Percentiles rank a stretch among this genome's conserved stretches.
Evolutionary conservation across 2,329 filamentous ascomycete genomes (phyloP).

Genomic region (Ciborinia camelliae): DNA sequence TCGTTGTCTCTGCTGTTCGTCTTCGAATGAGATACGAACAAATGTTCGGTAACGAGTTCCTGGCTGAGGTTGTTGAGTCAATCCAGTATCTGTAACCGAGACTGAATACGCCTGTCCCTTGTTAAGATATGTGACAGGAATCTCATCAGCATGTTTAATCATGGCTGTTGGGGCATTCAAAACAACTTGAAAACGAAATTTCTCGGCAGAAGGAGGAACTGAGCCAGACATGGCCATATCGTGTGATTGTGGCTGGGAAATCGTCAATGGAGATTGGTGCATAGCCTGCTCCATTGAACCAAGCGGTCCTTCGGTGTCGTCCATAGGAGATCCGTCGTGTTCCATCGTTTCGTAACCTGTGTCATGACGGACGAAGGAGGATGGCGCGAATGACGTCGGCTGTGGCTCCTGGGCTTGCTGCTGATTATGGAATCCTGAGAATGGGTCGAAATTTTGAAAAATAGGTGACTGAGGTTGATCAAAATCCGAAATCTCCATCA

Average conservation of each 20-base stretch:
- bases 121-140: conserved; percentile 96
- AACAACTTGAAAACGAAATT: conserved; percentile 86
- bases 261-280: conserved; percentile 57
- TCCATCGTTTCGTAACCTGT: conserved; percentile 77
- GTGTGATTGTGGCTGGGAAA: conserved; percentile 52
- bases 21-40: conserved; percentile 94
- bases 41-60: conserved; percentile 81
- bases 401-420: conserved; percentile 49
- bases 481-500: conserved; percentile 67
- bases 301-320: conserved; percentile 50
- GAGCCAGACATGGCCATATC: conserved; percentile 45
- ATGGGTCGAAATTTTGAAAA: conserved; percentile 68
- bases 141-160: conserved; percentile 85
- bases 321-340: conserved; percentile 67
- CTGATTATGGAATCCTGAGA: conserved; percentile 56
- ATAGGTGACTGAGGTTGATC: conserved; percentile 51
- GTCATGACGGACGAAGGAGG: conserved; percentile 76
- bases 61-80: conserved; percentile 54
- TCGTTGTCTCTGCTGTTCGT: conserved; percentile 84
- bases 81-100: conserved; percentile 73
- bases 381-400: conserved; percentile 64
- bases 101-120: conserved; percentile 94
- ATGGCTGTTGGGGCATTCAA: conserved; percentile 94
- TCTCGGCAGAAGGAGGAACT: conserved; percentile 57
- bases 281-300: conserved; percentile 58